phyloP scores from a whole-genome alignment of 805 yeast genomes.

The Candida easanensis region DNA sequence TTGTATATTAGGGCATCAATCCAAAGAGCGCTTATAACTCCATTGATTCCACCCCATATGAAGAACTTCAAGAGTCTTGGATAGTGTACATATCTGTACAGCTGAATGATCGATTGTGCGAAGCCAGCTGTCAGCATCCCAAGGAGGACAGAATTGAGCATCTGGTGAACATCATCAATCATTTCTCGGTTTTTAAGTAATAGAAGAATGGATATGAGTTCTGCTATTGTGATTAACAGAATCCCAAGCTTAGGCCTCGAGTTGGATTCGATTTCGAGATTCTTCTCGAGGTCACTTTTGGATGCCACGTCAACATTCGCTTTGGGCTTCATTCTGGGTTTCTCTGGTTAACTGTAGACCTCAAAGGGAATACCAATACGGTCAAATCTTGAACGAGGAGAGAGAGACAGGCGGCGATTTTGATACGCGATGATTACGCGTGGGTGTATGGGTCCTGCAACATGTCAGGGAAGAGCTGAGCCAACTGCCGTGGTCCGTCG shows the following conservation, averaged over 20 bases:
- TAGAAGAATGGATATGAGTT: slow-evolving; percentile 9
- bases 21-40: slow-evolving; percentile 54
- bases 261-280: slow-evolving; percentile 4
- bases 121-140: slow-evolving; percentile 25
- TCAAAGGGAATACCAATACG: not conserved
- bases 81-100: slow-evolving; percentile 21
- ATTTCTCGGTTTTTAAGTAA: slow-evolving; percentile 23
- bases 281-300: slow-evolving; percentile 22
- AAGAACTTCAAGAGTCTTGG: slow-evolving; percentile 40
- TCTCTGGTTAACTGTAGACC: not conserved
- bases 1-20: slow-evolving; percentile 41
- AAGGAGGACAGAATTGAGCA: slow-evolving; percentile 24
- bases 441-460: too few relatives aligned
- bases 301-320: slow-evolving; percentile 12
- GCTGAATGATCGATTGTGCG: slow-evolving; percentile 25
- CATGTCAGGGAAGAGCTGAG: too few relatives aligned
- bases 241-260: slow-evolving; percentile 13
- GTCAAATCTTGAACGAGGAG: too few relatives aligned
- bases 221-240: slow-evolving; percentile 6
- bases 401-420: too few relatives aligned
- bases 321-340: slow-evolving; percentile 4
- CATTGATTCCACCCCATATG: slow-evolving; percentile 62
- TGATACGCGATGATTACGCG: too few relatives aligned
- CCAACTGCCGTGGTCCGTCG: too few relatives aligned
- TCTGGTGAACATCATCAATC: slow-evolving; percentile 23